Base-by-base conservation (phyloP, 306 rosid genomes). In the Glycine tomentella region DNA sequence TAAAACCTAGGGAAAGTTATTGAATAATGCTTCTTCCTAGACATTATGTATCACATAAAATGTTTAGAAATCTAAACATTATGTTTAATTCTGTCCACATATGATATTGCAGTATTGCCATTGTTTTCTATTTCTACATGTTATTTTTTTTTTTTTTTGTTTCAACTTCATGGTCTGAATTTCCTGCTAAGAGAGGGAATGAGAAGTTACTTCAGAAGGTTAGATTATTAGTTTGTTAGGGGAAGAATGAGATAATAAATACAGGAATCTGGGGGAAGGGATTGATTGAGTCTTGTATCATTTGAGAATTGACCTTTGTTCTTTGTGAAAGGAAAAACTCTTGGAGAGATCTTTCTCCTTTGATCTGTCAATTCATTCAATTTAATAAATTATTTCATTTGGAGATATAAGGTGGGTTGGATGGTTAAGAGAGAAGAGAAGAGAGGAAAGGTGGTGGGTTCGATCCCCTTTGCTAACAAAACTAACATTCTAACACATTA, bases 11-110 rank as follows among this genome's bases (percentile, higher is more conserved):
- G 66, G 66, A 40, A 51, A 78, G 17, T 45, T 42, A 78, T 33
- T 67, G 57, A 45, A n/a, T 38, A 48, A 46, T 63, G 10, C 34
- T 75, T 61, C 59, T 75, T 59, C 69, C 9, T 31, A 14, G n/a
- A 59, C 59, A 59, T 25, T 75, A 56, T 48, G 13, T 48, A 2
- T 48, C 52, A 48, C 52, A 48, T 48, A 48, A 48, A 48, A 48
- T 48, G 52, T 9, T 48, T 48, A 10, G 52, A 48, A 48, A 48
- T 10, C 52, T 9, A 48, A 48, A 10, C 52, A 34, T 34, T 34
- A 17, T 36, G 49, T 42, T 59, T 20, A 9, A 59, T 12, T 52
- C 64, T 56, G 11, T 52, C 77, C 59, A 53, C n/a, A 25, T 63
- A 38, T 3, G 2, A 20, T 50, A 38, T 63, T 36, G 12, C 55